Conservation (phyloP, 192 early-diverging fungal species). For the Coemansia nantahalensis region DNA sequence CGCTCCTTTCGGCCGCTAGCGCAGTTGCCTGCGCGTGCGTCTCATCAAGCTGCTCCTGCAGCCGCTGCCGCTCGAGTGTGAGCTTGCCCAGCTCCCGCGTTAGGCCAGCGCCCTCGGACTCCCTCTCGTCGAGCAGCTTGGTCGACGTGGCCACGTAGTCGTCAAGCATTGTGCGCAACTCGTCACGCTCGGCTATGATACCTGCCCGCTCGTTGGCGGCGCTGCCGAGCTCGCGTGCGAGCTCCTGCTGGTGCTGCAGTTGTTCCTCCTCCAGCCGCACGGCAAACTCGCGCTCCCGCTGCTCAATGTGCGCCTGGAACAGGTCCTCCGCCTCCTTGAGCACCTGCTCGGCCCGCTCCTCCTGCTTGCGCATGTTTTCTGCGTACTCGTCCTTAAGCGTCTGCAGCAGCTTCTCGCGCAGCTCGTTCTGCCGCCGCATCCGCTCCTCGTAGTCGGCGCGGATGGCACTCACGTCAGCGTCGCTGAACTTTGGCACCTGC, state of each 20-base stretch:
- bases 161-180: conserved; percentile 24
- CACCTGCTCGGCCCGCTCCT: conserved; percentile 30
- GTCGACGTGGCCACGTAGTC: conserved; percentile 28
- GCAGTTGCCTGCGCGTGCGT: not conserved
- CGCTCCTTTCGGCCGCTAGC: conserved; percentile 14
- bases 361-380: conserved; percentile 35
- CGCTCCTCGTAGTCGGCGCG: conserved; percentile 27
- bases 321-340: conserved; percentile 31
- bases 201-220: conserved; percentile 18
- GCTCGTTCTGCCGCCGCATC: conserved; percentile 33
- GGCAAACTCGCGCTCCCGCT: conserved; percentile 31
- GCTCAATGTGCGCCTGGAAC: conserved; percentile 26
- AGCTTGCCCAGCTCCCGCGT: conserved; percentile 35
- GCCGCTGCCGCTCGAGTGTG: conserved; percentile 32
- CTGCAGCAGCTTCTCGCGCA: conserved; percentile 42
- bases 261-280: conserved; percentile 21
- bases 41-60: conserved; percentile 19
- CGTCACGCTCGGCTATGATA: conserved; percentile 19
- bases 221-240: conserved; percentile 32
- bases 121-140: conserved; percentile 30
- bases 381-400: conserved; percentile 42
- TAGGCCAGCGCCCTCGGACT: conserved; percentile 21
- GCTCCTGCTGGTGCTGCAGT: conserved; percentile 18
- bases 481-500: conserved; percentile 50
- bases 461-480: conserved; percentile 31